These are phyloP conservation scores for Kregervanrija delftensis DNA, from an alignment of 805 yeast genomes.

Conservation along the genomic window DNA sequence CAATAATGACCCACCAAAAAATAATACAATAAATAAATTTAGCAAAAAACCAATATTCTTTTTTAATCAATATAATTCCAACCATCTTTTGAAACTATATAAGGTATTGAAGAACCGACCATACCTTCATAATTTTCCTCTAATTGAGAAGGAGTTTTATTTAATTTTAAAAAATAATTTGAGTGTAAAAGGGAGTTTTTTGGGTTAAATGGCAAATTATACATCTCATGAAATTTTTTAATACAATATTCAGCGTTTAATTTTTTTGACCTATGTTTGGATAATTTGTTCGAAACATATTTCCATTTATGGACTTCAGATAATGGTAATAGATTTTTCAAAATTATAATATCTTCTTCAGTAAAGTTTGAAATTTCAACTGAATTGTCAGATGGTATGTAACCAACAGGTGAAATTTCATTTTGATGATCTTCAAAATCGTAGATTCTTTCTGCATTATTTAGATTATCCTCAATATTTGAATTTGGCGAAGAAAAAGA, in stretches of 20 bases:
- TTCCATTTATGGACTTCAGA: slow-evolving; percentile 31
- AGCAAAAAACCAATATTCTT: too few relatives aligned
- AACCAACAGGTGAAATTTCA: slow-evolving; percentile 10
- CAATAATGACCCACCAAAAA: too few relatives aligned
- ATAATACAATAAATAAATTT: too few relatives aligned
- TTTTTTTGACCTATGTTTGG: slow-evolving; percentile 26
- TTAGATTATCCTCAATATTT: too few relatives aligned
- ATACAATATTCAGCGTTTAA: slow-evolving; percentile 24
- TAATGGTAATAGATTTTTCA: slow-evolving; percentile 22
- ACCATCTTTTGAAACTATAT: slow-evolving; percentile 25
- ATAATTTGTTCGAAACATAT: slow-evolving; percentile 23
- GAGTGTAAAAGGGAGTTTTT: slow-evolving; percentile 19
- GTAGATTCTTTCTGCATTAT: not conserved
- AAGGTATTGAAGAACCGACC: slow-evolving; percentile 28
- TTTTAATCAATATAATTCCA: slow-evolving; percentile 21
- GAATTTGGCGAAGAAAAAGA: too few relatives aligned
- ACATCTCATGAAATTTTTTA: slow-evolving; percentile 28
- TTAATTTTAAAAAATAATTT: slow-evolving; percentile 14
- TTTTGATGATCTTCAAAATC: slow-evolving; percentile 12
- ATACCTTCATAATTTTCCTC: slow-evolving; percentile 24
- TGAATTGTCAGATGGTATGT: slow-evolving; percentile 21
- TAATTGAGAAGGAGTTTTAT: slow-evolving; percentile 3
- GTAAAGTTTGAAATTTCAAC: slow-evolving; percentile 22
- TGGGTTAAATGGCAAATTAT: slow-evolving; percentile 23
- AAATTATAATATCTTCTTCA: slow-evolving; percentile 23